Evolutionary conservation across 805 yeast genomes (phyloP).

Genomic region (Jamesozyma rosinii): DNA sequence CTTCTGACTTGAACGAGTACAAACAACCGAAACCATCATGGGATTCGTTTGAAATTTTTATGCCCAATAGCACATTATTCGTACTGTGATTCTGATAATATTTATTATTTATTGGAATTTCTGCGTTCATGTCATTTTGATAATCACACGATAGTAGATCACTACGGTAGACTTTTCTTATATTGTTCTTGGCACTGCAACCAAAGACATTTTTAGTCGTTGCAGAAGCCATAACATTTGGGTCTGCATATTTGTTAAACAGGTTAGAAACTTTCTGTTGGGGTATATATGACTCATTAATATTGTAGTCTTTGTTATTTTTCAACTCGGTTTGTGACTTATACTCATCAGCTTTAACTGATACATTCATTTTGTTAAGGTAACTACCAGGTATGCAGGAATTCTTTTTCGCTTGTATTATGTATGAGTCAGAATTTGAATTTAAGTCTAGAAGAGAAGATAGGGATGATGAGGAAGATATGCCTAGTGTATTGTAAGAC

Average conservation of each 20-base stretch:
- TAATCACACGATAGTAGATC: no score
- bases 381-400: not conserved
- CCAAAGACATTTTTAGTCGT: not conserved
- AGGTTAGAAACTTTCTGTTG: constrained; percentile 1
- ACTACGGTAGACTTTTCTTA: no score
- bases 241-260: constrained; percentile 26
- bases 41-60: constrained; percentile 11
- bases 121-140: no score
- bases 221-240: constrained; percentile 18
- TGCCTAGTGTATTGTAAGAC: not conserved
- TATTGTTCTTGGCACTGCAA: not conserved
- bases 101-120: not conserved
- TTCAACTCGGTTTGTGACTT: not conserved
- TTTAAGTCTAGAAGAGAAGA: not conserved
- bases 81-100: not conserved
- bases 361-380: not conserved
- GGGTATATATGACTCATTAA: not conserved
- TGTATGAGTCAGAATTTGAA: not conserved
- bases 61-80: constrained; percentile 2
- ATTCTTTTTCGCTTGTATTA: not conserved
- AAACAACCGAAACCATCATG: constrained; percentile 8
- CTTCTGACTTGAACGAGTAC: constrained; percentile 13
- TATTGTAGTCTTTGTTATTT: not conserved
- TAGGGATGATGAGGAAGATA: not conserved
- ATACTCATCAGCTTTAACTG: not conserved